These are phyloP conservation scores for Rhododendron simsii DNA, from an alignment of 148 eudicot genomes.

Conservation along the genomic window DNA sequence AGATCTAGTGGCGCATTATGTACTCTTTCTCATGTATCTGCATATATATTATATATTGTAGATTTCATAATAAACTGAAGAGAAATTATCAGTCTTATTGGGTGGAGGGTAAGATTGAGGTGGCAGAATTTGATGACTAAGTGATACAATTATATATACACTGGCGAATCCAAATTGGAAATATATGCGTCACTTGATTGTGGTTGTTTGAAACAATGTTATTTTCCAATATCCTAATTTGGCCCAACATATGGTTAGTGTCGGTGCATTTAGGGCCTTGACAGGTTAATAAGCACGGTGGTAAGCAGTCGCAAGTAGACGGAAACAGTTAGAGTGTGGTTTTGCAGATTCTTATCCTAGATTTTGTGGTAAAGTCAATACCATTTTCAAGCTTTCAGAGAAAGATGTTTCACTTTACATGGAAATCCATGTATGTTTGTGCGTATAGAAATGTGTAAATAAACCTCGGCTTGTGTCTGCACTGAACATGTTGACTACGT, in stretches of 20 bases:
- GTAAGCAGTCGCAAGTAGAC: not conserved
- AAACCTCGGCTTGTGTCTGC: constrained; percentile 1
- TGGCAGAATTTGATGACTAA: not conserved
- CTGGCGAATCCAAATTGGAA: not conserved
- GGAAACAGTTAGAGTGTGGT: not conserved
- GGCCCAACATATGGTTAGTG: not conserved
- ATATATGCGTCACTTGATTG: not conserved
- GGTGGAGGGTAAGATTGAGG: not conserved
- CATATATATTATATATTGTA: not conserved
- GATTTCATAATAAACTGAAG: not conserved
- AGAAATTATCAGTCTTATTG: not conserved
- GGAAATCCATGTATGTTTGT: not conserved
- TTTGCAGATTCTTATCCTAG: not conserved
- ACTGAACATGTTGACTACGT: not conserved
- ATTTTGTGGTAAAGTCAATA: not conserved
- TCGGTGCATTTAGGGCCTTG: not conserved
- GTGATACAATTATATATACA: not conserved
- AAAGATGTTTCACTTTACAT: not conserved
- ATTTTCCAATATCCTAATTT: not conserved
- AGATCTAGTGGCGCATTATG: no score
- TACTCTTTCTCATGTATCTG: no score
- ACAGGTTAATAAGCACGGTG: not conserved
- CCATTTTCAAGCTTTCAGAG: not conserved
- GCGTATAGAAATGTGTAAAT: not conserved
- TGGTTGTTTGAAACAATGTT: not conserved